These are phyloP conservation scores for Suhomyces terraborum DNA, from an alignment of 1,139 yeast genomes.

Conservation along the genomic window DNA sequence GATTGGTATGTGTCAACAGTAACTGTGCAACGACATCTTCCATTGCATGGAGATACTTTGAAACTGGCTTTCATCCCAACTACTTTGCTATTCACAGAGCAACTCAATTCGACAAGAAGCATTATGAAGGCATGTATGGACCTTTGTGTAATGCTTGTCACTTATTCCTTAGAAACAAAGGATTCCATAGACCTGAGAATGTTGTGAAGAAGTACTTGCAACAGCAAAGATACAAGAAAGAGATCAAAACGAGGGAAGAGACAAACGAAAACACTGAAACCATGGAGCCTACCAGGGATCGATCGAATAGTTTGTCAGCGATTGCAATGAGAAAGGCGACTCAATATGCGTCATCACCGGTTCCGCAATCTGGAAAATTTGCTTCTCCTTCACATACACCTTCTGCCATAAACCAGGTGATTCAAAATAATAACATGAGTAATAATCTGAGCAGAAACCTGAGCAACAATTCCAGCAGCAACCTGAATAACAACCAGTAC, in stretches of 20 bases:
- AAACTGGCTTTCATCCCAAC: constrained; percentile 43
- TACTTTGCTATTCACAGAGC: constrained; percentile 43
- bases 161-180: constrained; percentile 48
- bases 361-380: constrained; percentile 31
- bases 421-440: constrained; percentile 26
- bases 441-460: constrained; percentile 13
- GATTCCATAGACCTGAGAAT: constrained; percentile 54
- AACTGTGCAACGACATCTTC: constrained; percentile 47
- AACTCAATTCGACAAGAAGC: constrained; percentile 41
- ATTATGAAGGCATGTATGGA: constrained; percentile 54
- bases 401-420: constrained; percentile 46
- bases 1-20: constrained; percentile 44
- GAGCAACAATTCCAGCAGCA: constrained; percentile 8
- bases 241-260: constrained; percentile 32
- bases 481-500: constrained; percentile 9
- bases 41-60: constrained; percentile 51
- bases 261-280: constrained; percentile 1
- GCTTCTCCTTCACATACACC: constrained; percentile 50
- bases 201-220: constrained; percentile 51
- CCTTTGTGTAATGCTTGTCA: constrained; percentile 55
- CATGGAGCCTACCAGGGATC: constrained; percentile 12
- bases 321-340: constrained; percentile 23
- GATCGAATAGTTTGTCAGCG: constrained; percentile 20
- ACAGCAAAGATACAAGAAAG: constrained; percentile 47
- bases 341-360: constrained; percentile 29